phyloP scores from a whole-genome alignment of 768 basidiomycete species.

The Mycena galericulata region DNA sequence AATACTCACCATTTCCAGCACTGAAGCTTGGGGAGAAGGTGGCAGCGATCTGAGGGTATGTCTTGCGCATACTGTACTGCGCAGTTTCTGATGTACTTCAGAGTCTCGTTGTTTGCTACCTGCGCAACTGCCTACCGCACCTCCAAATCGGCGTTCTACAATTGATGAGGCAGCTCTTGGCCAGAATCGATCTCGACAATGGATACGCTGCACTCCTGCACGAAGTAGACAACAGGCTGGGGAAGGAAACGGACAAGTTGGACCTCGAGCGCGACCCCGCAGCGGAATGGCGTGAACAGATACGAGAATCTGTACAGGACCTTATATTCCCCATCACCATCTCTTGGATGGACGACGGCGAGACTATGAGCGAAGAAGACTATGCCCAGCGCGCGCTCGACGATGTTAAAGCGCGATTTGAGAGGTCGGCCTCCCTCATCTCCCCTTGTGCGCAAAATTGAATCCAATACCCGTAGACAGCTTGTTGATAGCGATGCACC shows the following conservation, averaged over 20 bases:
- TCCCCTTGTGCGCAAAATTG: neutral
- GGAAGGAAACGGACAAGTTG: neutral
- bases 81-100: conserved; percentile 15
- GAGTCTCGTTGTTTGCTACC: conserved; percentile 42
- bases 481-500: conserved; percentile 45
- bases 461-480: conserved; percentile 46
- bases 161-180: conserved; percentile 36
- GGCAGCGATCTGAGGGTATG: conserved; percentile 48
- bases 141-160: conserved; percentile 41
- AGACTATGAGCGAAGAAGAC: conserved; percentile 52
- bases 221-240: conserved; percentile 21
- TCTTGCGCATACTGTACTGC: conserved; percentile 2
- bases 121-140: conserved; percentile 45
- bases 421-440: conserved; percentile 46
- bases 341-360: conserved; percentile 70
- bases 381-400: conserved; percentile 58
- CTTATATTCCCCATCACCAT: conserved; percentile 60
- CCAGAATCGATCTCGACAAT: conserved; percentile 13
- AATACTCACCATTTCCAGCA: conserved; percentile 53
- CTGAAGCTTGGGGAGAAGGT: conserved; percentile 51
- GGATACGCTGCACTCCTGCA: conserved; percentile 11
- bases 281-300: conserved; percentile 49
- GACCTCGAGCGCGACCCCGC: neutral
- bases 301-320: conserved; percentile 47
- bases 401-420: conserved; percentile 58